phyloP scores from a whole-genome alignment of 495 filamentous ascomycete species.

The Neurospora sp. region DNA sequence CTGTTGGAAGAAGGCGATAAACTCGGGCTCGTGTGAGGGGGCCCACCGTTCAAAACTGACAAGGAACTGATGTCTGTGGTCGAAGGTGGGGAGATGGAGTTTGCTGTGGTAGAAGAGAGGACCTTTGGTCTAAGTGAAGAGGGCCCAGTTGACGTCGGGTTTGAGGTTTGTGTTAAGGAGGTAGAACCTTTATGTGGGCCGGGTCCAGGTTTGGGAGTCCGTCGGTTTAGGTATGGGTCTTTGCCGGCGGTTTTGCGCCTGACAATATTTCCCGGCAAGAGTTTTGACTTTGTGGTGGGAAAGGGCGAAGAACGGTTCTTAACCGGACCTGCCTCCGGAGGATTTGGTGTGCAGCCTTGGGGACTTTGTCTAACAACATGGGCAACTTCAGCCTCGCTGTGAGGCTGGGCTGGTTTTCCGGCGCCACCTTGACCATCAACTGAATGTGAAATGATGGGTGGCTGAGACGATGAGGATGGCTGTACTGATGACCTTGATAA shows the following conservation, averaged over 20 bases:
- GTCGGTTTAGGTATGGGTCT: background rate
- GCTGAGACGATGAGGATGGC: background rate
- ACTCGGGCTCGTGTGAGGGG: slow-evolving; percentile 9
- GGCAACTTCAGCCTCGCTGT: background rate
- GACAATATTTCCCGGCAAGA: background rate
- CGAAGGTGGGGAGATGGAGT: background rate
- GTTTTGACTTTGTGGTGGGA: background rate
- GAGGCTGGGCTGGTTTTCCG: background rate
- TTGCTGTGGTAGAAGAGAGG: background rate
- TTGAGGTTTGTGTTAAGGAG: background rate
- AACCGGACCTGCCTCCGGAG: background rate
- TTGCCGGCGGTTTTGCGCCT: background rate
- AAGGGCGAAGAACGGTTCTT: background rate
- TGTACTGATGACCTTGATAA: background rate
- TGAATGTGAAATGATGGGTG: background rate
- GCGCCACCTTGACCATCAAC: background rate
- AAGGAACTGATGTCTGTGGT: background rate
- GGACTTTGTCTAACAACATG: background rate
- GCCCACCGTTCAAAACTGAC: slow-evolving; percentile 3
- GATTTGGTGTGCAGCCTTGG: background rate
- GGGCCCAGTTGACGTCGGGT: background rate
- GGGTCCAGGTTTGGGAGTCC: slow-evolving; percentile 4
- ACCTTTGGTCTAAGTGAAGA: background rate
- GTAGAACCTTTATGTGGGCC: background rate
- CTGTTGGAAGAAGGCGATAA: slow-evolving; percentile 1